Evolutionary conservation across 805 yeast genomes (phyloP).

Genomic region (Hagleromyces aurorensis): DNA sequence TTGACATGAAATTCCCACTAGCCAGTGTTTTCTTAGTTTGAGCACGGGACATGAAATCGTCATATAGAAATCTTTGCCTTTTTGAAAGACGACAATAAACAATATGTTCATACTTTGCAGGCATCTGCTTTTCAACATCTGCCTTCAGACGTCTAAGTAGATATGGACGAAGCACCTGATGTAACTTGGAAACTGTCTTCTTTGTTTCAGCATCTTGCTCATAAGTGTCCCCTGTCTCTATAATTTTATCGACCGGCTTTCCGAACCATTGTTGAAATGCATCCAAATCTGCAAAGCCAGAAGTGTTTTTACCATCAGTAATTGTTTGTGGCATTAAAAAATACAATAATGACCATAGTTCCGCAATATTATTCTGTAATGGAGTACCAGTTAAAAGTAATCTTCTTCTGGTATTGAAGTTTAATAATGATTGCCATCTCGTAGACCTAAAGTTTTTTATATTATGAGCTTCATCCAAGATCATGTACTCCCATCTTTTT

Average conservation of each 20-base stretch:
- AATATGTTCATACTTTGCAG: constrained; percentile 93
- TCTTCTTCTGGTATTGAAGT: constrained; percentile 87
- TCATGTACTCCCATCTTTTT: constrained; percentile 93
- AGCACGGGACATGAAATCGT: constrained; percentile 95
- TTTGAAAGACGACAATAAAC: constrained; percentile 87
- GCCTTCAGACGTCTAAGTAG: constrained; percentile 83
- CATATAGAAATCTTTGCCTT: constrained; percentile 85
- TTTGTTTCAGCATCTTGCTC: constrained; percentile 73
- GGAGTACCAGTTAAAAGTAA: constrained; percentile 94
- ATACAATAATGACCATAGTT: constrained; percentile 90
- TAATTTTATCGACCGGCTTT: constrained; percentile 87
- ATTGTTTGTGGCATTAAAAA: constrained; percentile 93
- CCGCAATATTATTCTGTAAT: constrained; percentile 87
- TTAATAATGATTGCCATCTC: constrained; percentile 92
- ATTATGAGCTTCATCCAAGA: constrained; percentile 95
- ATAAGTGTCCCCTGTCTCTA: constrained; percentile 48
- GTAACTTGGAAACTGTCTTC: constrained; percentile 79
- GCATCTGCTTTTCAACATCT: constrained; percentile 99
- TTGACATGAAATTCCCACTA: constrained; percentile 89
- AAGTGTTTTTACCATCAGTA: constrained; percentile 33
- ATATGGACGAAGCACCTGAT: constrained; percentile 90
- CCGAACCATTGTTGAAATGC: constrained; percentile 99
- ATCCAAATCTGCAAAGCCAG: constrained; percentile 91
- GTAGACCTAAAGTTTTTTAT: constrained; percentile 94
- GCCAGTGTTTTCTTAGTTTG: constrained; percentile 90